These are phyloP conservation scores for Gossypium bickii DNA, from an alignment of 345 rosid genomes.

Conservation along the genomic window DNA sequence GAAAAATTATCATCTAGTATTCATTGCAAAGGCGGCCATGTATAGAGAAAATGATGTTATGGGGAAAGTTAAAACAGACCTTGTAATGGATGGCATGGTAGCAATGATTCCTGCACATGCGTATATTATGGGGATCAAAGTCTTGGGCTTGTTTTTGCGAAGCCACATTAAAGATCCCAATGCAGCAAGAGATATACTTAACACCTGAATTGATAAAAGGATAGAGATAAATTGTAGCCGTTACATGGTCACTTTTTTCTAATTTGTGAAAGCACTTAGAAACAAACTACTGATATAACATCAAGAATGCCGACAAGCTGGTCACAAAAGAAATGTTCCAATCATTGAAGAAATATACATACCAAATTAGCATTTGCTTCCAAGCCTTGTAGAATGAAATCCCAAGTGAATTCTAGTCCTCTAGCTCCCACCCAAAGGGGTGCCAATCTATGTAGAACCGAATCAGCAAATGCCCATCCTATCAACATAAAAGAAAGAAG, in stretches of 20 bases:
- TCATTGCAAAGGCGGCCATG: neutral
- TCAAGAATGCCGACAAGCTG: neutral
- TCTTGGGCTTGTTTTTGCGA: conserved; percentile 87
- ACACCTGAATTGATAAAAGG: conserved; percentile 47
- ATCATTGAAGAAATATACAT: conserved; percentile 1
- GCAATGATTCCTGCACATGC: conserved; percentile 81
- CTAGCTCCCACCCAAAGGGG: conserved; percentile 96
- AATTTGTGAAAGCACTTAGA: neutral
- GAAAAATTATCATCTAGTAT: neutral
- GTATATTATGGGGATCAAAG: conserved; percentile 81
- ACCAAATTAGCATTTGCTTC: conserved; percentile 98
- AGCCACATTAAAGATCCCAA: conserved; percentile 98
- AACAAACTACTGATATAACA: neutral
- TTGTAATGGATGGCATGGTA: conserved; percentile 93
- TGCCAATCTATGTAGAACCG: conserved; percentile 87
- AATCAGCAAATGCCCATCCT: conserved; percentile 99
- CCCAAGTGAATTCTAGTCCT: conserved; percentile 96
- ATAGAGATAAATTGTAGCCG: neutral
- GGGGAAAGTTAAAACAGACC: conserved; percentile 26
- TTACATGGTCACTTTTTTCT: too few species aligned
- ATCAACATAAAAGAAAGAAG: conserved; percentile 21
- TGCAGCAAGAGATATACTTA: conserved; percentile 85
- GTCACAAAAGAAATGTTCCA: neutral
- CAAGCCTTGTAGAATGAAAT: conserved; percentile 79
- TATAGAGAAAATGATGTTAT: neutral